These are phyloP conservation scores for Nicotiana knightiana DNA, from an alignment of 257 asterid species.

Conservation along the genomic window DNA sequence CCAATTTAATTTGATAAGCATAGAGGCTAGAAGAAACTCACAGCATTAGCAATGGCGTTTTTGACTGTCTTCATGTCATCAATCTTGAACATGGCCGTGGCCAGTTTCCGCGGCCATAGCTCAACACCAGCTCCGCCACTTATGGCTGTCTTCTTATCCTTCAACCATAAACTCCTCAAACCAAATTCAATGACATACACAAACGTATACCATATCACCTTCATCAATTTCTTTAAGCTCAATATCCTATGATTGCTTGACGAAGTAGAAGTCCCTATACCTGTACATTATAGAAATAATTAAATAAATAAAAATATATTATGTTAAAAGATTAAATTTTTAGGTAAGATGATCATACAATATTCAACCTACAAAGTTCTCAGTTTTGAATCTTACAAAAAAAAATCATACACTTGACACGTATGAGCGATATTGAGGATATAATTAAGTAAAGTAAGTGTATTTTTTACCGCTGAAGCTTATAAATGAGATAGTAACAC, in stretches of 20 bases:
- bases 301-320: no score
- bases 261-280: slow-evolving; percentile 18
- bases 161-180: slow-evolving; percentile 32
- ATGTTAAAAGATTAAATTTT: no score
- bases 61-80: slow-evolving; percentile 37
- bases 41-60: slow-evolving; percentile 22
- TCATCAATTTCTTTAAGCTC: slow-evolving; percentile 25
- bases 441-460: neutral
- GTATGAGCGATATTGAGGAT: no score
- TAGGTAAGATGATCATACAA: no score
- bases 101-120: slow-evolving; percentile 45
- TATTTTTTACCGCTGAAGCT: no score
- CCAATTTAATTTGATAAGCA: neutral
- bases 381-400: no score
- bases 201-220: slow-evolving; percentile 28
- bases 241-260: slow-evolving; percentile 8
- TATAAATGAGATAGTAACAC: neutral
- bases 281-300: neutral
- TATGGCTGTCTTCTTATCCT: slow-evolving; percentile 28
- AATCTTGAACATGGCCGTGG: slow-evolving; percentile 30
- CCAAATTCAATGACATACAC: slow-evolving; percentile 23
- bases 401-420: no score
- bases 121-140: slow-evolving; percentile 45
- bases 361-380: no score
- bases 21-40: neutral